phyloP scores from a whole-genome alignment of 1,284 basidiomycete genomes.

The Marasmius sp. region DNA sequence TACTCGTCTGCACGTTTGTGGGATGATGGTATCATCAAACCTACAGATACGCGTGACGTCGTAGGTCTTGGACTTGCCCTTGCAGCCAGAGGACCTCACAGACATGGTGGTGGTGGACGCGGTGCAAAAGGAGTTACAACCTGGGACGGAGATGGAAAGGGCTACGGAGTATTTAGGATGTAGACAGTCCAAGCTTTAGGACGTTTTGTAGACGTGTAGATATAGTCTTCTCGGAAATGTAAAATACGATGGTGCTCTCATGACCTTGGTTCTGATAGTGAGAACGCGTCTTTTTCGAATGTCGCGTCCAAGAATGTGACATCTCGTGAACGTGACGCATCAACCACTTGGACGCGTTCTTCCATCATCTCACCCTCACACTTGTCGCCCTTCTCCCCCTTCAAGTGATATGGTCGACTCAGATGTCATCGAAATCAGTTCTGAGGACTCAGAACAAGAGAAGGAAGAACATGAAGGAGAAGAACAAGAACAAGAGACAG shows the following conservation, averaged over 20 bases:
- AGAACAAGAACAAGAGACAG: slow-evolving; percentile 12
- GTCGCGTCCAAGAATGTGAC: no score
- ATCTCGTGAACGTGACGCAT: no score
- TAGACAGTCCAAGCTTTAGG: slow-evolving; percentile 32
- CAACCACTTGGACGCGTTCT: no score
- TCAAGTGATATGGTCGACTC: slow-evolving; percentile 3
- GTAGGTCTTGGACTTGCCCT: slow-evolving; percentile 85
- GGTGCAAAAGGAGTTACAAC: slow-evolving; percentile 39
- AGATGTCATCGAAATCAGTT: slow-evolving; percentile 12
- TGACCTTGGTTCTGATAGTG: no score
- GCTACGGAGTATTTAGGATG: slow-evolving; percentile 91
- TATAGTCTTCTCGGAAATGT: background rate
- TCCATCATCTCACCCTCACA: no score
- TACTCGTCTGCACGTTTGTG: slow-evolving; percentile 90
- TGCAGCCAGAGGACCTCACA: slow-evolving; percentile 47
- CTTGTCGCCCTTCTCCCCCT: no score
- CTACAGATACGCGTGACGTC: slow-evolving; percentile 87
- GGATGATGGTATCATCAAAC: slow-evolving; percentile 95
- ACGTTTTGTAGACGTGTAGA: background rate
- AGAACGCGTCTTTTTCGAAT: no score
- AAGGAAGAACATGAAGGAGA: slow-evolving; percentile 31
- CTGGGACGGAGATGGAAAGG: slow-evolving; percentile 73
- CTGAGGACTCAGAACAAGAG: slow-evolving; percentile 5
- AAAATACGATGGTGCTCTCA: background rate
- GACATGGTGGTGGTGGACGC: slow-evolving; percentile 12